phyloP scores from a whole-genome alignment of 2,329 filamentous ascomycete species.

The Neofusicoccum cordaticola region DNA sequence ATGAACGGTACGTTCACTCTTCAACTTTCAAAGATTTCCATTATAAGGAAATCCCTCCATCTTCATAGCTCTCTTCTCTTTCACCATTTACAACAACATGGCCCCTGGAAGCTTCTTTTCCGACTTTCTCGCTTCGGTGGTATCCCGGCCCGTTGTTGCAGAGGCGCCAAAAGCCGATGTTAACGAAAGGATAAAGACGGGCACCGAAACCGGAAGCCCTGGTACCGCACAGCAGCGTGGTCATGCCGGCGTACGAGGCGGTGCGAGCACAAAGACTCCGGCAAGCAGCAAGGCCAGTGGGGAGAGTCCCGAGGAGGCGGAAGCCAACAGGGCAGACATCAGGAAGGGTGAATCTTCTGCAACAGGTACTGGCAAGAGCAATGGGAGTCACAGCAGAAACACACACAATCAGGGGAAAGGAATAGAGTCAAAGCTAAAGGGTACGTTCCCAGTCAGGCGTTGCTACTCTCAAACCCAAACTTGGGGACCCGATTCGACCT shows the following conservation, averaged over 20 bases:
- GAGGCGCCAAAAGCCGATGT: not conserved
- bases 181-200: not conserved
- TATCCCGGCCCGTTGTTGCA: not conserved
- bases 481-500: no score
- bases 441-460: not conserved
- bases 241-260: not conserved
- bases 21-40: no score
- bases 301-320: not conserved
- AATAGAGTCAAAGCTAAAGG: not conserved
- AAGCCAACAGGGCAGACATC: not conserved
- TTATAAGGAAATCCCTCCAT: not conserved
- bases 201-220: not conserved
- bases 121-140: not conserved
- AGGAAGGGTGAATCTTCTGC: not conserved
- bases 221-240: not conserved
- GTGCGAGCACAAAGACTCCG: not conserved
- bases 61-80: not conserved
- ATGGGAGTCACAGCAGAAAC: not conserved
- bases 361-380: not conserved
- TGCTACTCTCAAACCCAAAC: not conserved
- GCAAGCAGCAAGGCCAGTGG: not conserved
- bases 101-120: not conserved
- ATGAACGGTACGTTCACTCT: no score
- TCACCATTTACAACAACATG: not conserved
- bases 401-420: not conserved